Base-by-base conservation (phyloP, 805 yeast genomes). In the Wickerhamomyces mucosus region DNA sequence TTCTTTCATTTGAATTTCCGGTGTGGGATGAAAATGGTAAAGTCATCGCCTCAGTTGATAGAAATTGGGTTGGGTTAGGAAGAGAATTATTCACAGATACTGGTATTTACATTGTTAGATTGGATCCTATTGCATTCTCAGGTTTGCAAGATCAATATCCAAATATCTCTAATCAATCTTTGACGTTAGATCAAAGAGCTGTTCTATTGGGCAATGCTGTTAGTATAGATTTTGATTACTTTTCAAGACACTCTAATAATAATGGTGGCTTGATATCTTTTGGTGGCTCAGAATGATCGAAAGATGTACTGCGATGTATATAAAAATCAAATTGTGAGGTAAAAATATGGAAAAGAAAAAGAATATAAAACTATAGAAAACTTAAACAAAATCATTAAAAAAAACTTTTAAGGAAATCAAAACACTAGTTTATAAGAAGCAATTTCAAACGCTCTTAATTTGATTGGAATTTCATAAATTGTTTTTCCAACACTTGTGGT, bases 1-100 rank as follows among this genome's bases (percentile, higher is more conserved):
- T 89, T 37, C 58, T 92, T 29, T 69, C 94, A 9, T 89, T 86
- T 64, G 83, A 80, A 35, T 92, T 92, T 55, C 88, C 94, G 0
- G 80, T 85, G 3, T 48, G 45, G 21, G 74, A 85, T 51, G 75
- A 65, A 24, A 32, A 60, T 1, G 78, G 76, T 0, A 58, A 65
- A 12, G 70, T 81, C 1, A 58, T 80, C 34, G 95, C 80, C 0
- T 65, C 81, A 2, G 89, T 92, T 2, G 92, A 85, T 53, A 69
- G 97, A 46, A 86, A 86, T 55, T 92, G 95, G 92, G 94, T 82
- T 6, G 98, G 98, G 0, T 59, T 92, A 26, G 95, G 94, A 3
- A 69, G 96, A 47, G 98, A 92, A 51, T 57, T 88, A 47, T 79
- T 89, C 49, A 88, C 97, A 0, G 97, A 92, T 55, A 82, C 96